A percentile compares a stretch with the other conserved stretches of the same genome.
Conservation (phyloP, 2,329 filamentous ascomycete species). For the Lachnellula arida region DNA sequence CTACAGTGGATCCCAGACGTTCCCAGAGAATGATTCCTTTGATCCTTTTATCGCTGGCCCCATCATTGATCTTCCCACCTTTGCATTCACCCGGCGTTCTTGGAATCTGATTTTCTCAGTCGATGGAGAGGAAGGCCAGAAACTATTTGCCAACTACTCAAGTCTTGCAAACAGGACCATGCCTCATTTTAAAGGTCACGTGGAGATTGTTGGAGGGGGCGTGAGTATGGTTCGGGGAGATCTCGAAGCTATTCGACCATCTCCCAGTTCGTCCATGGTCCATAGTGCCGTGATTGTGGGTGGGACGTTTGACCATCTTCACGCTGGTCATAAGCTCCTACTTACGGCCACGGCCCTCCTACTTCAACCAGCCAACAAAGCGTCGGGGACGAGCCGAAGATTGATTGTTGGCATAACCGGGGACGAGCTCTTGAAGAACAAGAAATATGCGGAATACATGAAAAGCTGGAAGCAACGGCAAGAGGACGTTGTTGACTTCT, state of each 20-base stretch:
- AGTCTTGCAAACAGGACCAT: slow-evolving; percentile 44
- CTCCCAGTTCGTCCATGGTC: slow-evolving; percentile 14
- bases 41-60: slow-evolving; percentile 32
- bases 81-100: slow-evolving; percentile 48
- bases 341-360: slow-evolving; percentile 81
- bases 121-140: slow-evolving; percentile 59
- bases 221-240: slow-evolving; percentile 39
- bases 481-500: slow-evolving; percentile 63
- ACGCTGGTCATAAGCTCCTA: slow-evolving; percentile 92
- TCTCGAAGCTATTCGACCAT: background rate
- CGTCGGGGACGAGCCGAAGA: slow-evolving; percentile 41
- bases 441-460: slow-evolving; percentile 78
- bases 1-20: slow-evolving; percentile 42
- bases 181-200: slow-evolving; percentile 44
- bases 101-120: slow-evolving; percentile 65
- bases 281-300: slow-evolving; percentile 72
- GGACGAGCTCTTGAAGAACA: slow-evolving; percentile 79
- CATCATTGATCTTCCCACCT: slow-evolving; percentile 43
- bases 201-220: slow-evolving; percentile 49
- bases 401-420: slow-evolving; percentile 86
- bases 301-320: slow-evolving; percentile 94
- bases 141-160: slow-evolving; percentile 48
- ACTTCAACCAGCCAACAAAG: slow-evolving; percentile 45
- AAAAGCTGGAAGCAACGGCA: slow-evolving; percentile 77
- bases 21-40: slow-evolving; percentile 41